Base-by-base conservation (phyloP, 2,329 filamentous ascomycete genomes). In the Juglanconis sp. region DNA sequence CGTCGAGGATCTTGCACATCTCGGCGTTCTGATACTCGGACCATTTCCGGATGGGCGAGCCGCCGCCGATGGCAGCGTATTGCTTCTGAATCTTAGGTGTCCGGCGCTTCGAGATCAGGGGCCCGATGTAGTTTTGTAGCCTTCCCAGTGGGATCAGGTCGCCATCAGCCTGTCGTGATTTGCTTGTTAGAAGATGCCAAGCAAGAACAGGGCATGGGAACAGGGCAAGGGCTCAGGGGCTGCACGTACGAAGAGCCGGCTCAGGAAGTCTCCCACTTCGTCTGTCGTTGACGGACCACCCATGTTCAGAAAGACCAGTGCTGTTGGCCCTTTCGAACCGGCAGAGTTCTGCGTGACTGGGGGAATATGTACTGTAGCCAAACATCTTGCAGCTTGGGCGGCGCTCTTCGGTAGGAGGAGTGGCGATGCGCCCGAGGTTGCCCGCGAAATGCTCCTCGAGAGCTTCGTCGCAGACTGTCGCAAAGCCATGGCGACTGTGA, bases 221-320 rank as follows among this genome's bases (percentile, higher is more conserved):
- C 54, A 53, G 46, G 38, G 47, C 53, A 53, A 48, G 47, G 60
- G 57, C 44, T 56, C 11, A 46, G 44, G 50, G 17, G 47, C 48
- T 17, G 4, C 42, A 76, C 89, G 61, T 84, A 96, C 94, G 77
- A 99, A 99, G 67, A 99, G 80, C 68, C 93, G 87, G 73, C 89
- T 95, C 52, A 99, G 78, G 71, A 98, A 99, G 74, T 89, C 87
- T 68, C 89, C 88, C 40, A 99, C 95, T 78, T 99, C 92, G 66
- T 88, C 85, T 4, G 89, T 90, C 4, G 90, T 96, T 1, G 91
- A 90, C 3, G 95, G 95, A 0, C 95, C 95, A 62, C 95, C 95
- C 95, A 99, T 99, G 77, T 99, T 99, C 78, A 99, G 86, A 71
- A 99, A 97, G 13, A 99, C 95, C 87, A 99, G 98, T 48, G 95